phyloP scores from a whole-genome alignment of 176 grass and related monocot genomes.

The Tuctoria greenei region DNA sequence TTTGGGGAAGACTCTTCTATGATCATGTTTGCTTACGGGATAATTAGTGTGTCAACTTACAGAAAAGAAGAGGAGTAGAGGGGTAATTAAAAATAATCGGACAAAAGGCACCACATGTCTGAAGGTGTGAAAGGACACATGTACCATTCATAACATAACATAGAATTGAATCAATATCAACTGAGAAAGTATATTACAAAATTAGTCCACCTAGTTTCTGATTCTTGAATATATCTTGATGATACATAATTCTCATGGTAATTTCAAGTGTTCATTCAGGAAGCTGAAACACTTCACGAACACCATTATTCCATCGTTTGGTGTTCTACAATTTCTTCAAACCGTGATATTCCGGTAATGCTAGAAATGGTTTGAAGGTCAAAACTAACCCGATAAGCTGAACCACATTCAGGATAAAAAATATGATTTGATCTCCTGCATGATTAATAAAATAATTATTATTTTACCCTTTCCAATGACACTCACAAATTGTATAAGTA shows the following conservation, averaged over 20 bases:
- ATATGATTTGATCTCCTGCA: slow-evolving; percentile 83
- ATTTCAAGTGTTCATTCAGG: not conserved
- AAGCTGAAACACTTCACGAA: not conserved
- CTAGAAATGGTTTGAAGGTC: slow-evolving; percentile 77
- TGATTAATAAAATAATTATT: not conserved
- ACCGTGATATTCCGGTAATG: slow-evolving; percentile 17
- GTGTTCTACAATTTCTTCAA: not conserved
- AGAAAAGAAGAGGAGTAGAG: too few species aligned
- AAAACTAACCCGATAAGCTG: slow-evolving; percentile 52
- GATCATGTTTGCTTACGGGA: too few species aligned
- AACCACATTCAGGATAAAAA: slow-evolving; percentile 58
- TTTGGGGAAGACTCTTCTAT: too few species aligned
- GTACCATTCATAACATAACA: not conserved
- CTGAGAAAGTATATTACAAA: too few species aligned
- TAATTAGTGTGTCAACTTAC: too few species aligned
- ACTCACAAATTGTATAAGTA: not conserved
- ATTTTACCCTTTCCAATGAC: not conserved
- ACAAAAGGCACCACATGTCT: not conserved
- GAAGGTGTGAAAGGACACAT: not conserved
- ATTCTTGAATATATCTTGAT: not conserved
- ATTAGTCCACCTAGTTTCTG: not conserved
- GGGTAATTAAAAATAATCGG: too few species aligned
- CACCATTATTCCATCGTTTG: slow-evolving; percentile 16
- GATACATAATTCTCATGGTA: not conserved
- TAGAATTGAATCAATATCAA: too few species aligned